Evolutionary conservation across 768 basidiomycete genomes (phyloP), one percentile per base, ranked within the genome.

Genomic region (Boletellus ananiceps): DNA sequence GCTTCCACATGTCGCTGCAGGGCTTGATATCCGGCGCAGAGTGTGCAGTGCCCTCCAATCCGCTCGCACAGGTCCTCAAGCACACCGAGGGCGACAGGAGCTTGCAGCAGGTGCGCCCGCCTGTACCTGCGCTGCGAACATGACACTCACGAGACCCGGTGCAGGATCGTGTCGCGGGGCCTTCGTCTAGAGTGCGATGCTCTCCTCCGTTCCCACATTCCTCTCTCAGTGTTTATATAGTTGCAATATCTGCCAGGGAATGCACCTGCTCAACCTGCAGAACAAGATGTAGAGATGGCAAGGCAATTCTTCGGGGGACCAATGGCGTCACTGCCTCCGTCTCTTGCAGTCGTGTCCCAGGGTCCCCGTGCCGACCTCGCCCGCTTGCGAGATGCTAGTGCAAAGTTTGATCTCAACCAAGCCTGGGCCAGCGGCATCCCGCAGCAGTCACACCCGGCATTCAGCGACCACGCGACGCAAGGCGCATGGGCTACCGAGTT

Each of bases 31-130:
- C 90, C 50, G 93, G 92, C 49, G 79, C 92, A 38, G 95, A 97
- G 70, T 96, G 93, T 68, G 87, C 86, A 12, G 79, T 83, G 16
- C 74, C 84, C 1, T 76, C 85, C 42, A 97, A 96, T 64, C 93
- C 94, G 2, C 74, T 98, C 21, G 82, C 88, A 2, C 86, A 91
- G 58, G 85, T 97, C 21, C 75, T 93, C 45, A 95, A 96, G 65
- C 88, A 95, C 61, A 82, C 90, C 8, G 90, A 93, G 50, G 83
- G 82, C 1, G 93, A 96, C 70, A 82, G 86, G 47, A 93, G 89
- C 66, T 66, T 95, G 25, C 92, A 94, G 61, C 84, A 89, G 73
- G 92, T 89, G 57, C 50, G 77, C 48, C 27, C 27, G 19, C 1
- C 34, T 34, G 13, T 25, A 18, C 15, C 12, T 5, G 31, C 6